phyloP scores from a whole-genome alignment of 108 stramenopile genomes.

The Nannochloropsis gaditana region DNA sequence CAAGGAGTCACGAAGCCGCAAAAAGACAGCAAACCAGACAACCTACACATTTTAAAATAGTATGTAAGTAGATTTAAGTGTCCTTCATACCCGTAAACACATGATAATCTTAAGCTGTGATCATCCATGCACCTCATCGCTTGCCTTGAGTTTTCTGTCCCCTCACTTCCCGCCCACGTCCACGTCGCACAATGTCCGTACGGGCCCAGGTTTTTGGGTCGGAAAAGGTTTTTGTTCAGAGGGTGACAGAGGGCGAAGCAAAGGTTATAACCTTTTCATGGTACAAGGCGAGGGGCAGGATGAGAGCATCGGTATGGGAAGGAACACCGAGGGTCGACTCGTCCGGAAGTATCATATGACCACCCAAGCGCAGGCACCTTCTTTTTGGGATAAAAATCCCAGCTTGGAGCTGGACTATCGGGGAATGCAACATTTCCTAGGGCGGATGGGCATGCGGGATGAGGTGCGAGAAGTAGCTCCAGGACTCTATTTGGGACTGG shows the following conservation, averaged over 20 bases:
- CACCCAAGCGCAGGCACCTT: background rate
- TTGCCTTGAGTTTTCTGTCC: no score
- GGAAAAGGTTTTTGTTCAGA: background rate
- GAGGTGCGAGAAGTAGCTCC: background rate
- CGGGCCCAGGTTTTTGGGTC: background rate
- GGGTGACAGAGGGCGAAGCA: background rate
- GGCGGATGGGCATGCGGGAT: background rate
- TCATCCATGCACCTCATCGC: no score
- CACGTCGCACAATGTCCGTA: no score
- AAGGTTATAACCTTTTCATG: background rate
- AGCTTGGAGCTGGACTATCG: conserved; percentile 3
- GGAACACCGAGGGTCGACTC: background rate
- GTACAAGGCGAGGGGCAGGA: background rate
- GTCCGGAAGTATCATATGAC: background rate
- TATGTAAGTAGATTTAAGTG: no score
- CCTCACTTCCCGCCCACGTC: no score
- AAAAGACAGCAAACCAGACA: no score
- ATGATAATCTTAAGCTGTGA: no score
- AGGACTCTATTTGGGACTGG: background rate
- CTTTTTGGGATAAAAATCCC: background rate
- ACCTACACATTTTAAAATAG: no score
- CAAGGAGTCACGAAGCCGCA: background rate
- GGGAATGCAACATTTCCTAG: background rate
- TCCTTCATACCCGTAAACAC: no score
- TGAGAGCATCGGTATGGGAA: background rate